Percentiles rank a stretch among this genome's conserved stretches.
These are phyloP conservation scores for Aspergillus ellipticus DNA, from an alignment of 495 filamentous ascomycete genomes.

Conservation along the genomic window DNA sequence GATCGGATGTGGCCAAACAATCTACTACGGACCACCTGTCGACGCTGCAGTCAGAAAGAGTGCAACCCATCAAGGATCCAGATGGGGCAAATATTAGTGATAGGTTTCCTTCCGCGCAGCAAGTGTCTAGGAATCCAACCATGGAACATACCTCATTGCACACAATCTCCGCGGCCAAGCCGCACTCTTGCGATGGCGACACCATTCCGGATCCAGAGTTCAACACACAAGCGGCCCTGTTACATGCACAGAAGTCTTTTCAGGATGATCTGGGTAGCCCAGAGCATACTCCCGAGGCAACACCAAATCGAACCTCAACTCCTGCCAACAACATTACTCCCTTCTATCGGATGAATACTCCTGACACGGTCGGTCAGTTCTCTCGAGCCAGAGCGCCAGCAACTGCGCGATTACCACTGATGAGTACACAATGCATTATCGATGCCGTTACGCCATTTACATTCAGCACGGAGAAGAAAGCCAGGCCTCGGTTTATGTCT, in stretches of 20 bases:
- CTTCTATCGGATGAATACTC: slow-evolving; percentile 23
- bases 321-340: slow-evolving; percentile 33
- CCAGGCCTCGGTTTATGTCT: slow-evolving; percentile 11
- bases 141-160: slow-evolving; percentile 37
- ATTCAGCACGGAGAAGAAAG: slow-evolving; percentile 42
- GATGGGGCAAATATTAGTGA: slow-evolving; percentile 29
- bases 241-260: slow-evolving; percentile 45
- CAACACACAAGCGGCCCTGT: slow-evolving; percentile 49
- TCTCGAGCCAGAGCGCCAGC: slow-evolving; percentile 3
- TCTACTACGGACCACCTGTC: slow-evolving; percentile 17
- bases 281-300: slow-evolving; percentile 11
- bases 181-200: slow-evolving; percentile 15
- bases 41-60: slow-evolving; percentile 4
- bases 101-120: slow-evolving; percentile 40
- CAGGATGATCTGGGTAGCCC: slow-evolving; percentile 43
- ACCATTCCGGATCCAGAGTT: slow-evolving; percentile 34
- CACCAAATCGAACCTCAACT: slow-evolving; percentile 15
- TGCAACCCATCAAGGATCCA: neutral
- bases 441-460: slow-evolving; percentile 48
- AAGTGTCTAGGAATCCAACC: slow-evolving; percentile 22
- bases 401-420: slow-evolving; percentile 24
- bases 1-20: slow-evolving; percentile 10
- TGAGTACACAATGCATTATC: slow-evolving; percentile 50
- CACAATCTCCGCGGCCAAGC: slow-evolving; percentile 30
- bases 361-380: slow-evolving; percentile 2